Base-by-base conservation (phyloP, 768 basidiomycete species). In the Albatrellus ellisii region DNA sequence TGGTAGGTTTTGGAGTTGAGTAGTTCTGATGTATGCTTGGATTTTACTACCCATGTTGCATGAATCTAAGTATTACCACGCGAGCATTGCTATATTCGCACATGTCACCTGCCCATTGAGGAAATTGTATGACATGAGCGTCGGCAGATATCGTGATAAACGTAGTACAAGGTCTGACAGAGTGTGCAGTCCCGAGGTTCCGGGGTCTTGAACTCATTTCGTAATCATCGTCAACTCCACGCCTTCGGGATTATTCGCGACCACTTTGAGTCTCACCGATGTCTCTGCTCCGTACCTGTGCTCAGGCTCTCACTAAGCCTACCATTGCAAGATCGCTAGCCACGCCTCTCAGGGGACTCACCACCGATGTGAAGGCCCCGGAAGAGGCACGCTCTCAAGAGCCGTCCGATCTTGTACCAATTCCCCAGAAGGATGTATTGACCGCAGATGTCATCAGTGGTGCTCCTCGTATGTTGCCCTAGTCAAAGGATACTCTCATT, bases 361-460 rank as follows among this genome's bases (percentile, higher is more conserved):
- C 40, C 11, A 31, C 26, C 10, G 40, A 41, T 12, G 40, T 41
- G 9, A 29, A 41, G 18, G 40, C 40, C 7, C 40, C 40, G 7
- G 28, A 12, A 20, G 40, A 41, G 33, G 15, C 40, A 9, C n/a
- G 40, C 20, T n/a, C 27, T 12, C 44, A 63, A 46, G 43, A 57
- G 66, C 46, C 65, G 65, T 44, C 62, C 62, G 55, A 58, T 35
- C 54, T 61, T 33, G 67, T 66, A 41, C 66, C 70, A 24, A 61
- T 67, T 43, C 70, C 58, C 21, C 52, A 48, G 28, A 53, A 71
- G 36, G 81, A 81, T 56, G 67, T 87, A 43, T 58, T 84, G 51
- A 73, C 79, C 34, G 88, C 88, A 33, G 87, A 91, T 55, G 69
- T 75, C 4, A 75, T 88, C 51, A 90, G 86, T 47, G 89, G 88